phyloP scores from a whole-genome alignment of 345 rosid genomes.

The Cardamine chenopodiifolia region DNA sequence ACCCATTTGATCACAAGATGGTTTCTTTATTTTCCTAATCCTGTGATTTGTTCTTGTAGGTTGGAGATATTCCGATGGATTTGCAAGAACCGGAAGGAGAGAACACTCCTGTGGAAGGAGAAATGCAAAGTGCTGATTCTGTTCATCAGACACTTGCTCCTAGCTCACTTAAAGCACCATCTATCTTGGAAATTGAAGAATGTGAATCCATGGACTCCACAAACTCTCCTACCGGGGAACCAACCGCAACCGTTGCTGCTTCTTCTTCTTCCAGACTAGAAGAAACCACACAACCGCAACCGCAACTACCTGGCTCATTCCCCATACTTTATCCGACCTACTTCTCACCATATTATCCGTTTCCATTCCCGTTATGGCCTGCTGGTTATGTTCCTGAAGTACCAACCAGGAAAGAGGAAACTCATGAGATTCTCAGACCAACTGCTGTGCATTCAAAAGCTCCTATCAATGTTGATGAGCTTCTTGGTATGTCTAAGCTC shows the following conservation, averaged over 20 bases:
- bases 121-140: slow-evolving; percentile 35
- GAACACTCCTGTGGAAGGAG: slow-evolving; percentile 49
- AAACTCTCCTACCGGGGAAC: slow-evolving; percentile 72
- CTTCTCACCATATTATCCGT: slow-evolving; percentile 72
- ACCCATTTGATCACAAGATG: not conserved
- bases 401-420: slow-evolving; percentile 50
- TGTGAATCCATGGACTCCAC: slow-evolving; percentile 96
- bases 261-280: slow-evolving; percentile 36
- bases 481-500: slow-evolving; percentile 91
- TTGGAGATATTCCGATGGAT: slow-evolving; percentile 55
- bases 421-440: slow-evolving; percentile 83
- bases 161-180: slow-evolving; percentile 51
- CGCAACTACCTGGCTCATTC: slow-evolving; percentile 52
- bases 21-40: not conserved
- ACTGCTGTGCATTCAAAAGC: slow-evolving; percentile 77
- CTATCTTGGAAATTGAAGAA: slow-evolving; percentile 67
- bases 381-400: slow-evolving; percentile 52
- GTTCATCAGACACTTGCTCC: slow-evolving; percentile 49
- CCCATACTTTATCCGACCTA: slow-evolving; percentile 77
- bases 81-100: slow-evolving; percentile 59
- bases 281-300: slow-evolving; percentile 48
- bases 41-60: slow-evolving; percentile 46
- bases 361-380: slow-evolving; percentile 75
- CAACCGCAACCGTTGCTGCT: slow-evolving; percentile 38
- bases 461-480: slow-evolving; percentile 87